Base-by-base conservation (phyloP, 495 filamentous ascomycete genomes). In the Aspergillus kassunensis region DNA sequence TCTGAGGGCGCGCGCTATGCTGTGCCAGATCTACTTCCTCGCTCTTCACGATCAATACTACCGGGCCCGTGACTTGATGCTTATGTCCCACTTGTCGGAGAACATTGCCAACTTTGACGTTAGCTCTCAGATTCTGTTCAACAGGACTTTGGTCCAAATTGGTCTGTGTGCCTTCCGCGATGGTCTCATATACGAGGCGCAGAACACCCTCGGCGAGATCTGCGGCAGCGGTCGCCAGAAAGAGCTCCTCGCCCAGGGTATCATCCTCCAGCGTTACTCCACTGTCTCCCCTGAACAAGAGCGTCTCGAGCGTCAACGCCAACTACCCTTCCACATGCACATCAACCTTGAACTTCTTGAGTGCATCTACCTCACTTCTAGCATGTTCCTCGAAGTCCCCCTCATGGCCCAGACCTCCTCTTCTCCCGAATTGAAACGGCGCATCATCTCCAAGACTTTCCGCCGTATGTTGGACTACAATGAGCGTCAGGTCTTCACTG, bases 281-380 rank as follows among this genome's bases (percentile, higher is more conserved):
- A 91, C 93, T 61, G 91, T 97, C 50, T 89, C 89, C 15, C 95
- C 93, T 5, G 93, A 99, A 74, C 95, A 97, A 69, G 93, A 99
- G 71, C 86, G 92, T 55, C 81, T 97, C 20, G 93, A 99, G 70
- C 84, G 91, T 56, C 93, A 97, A 68, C 84, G 93, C 54, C 93
- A 97, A 73, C 79, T 99, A 53, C 93, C 93, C 36, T 99, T 99
- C 82, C 93, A 99, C 75, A 96, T 97, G 89, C 93, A 99, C 79
- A 97, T 99, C 78, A 99, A 99, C 77, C 80, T 99, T 18, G 93
- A 99, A 62, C 82, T 99, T 24, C 83, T 99, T 3, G 93, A 99
- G 69, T 97, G 92, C 64, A 91, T 97, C 53, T 99, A 99, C 71
- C 85, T 99, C 39, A 97, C 93, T 50, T 97, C 90, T 70, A 95